A percentile compares a stretch with the other conserved stretches of the same genome.
Evolutionary conservation across 352 stramenopile genomes (phyloP).

Genomic region (Pythium pyrilobum): DNA sequence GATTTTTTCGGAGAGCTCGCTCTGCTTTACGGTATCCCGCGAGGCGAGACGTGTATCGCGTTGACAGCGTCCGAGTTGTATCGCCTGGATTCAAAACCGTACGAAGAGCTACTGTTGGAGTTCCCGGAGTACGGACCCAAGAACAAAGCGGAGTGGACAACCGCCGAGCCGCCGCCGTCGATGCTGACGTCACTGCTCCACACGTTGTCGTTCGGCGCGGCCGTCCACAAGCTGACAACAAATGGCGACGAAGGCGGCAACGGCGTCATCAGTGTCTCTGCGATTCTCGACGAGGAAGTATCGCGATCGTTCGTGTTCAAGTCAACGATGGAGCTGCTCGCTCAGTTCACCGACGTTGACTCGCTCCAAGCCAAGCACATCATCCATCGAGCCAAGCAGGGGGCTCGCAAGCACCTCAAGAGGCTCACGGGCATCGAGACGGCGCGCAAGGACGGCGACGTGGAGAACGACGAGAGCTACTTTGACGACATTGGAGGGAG

Average conservation of each 20-base stretch:
- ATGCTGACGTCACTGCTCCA: constrained; percentile 17
- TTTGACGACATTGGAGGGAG: not conserved
- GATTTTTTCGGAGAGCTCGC: constrained; percentile 60
- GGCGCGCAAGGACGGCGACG: not conserved
- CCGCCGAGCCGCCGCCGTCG: constrained; percentile 15
- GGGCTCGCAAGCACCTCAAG: constrained; percentile 33
- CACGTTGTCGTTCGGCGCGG: constrained; percentile 5
- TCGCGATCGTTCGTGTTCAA: constrained; percentile 45
- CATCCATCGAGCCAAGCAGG: constrained; percentile 25
- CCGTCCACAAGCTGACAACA: constrained; percentile 1
- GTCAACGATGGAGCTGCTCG: constrained; percentile 45
- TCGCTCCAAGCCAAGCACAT: constrained; percentile 47
- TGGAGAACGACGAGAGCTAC: not conserved
- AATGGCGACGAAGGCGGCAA: not conserved
- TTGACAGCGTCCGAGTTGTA: constrained; percentile 59
- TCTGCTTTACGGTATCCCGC: constrained; percentile 53
- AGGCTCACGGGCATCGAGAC: constrained; percentile 13
- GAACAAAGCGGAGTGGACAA: constrained; percentile 56
- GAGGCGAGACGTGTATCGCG: constrained; percentile 58
- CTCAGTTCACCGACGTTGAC: constrained; percentile 35
- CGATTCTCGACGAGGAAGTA: constrained; percentile 32
- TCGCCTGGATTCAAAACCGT: constrained; percentile 50
- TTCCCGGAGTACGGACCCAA: constrained; percentile 60
- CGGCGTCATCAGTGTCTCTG: not conserved
- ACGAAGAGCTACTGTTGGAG: constrained; percentile 53